Evolutionary conservation across 1,139 yeast genomes (phyloP), one percentile per base, ranked within the genome.

Genomic region (Eremothecium cymbalariae): DNA sequence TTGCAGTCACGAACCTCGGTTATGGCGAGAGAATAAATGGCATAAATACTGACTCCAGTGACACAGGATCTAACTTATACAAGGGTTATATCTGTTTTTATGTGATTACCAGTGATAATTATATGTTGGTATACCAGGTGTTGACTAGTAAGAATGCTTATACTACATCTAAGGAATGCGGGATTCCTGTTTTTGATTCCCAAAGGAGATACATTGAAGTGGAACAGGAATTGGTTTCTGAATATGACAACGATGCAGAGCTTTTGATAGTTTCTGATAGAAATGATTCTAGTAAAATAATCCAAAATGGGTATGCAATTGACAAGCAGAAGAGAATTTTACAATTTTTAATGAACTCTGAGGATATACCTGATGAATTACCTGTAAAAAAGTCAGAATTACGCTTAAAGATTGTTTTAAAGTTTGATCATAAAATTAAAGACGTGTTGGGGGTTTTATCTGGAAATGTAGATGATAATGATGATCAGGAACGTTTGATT

Each of bases 281-380:
- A 25, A 46, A 39, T 12, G 60, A 48, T 21, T 39, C 51, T 14
- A 65, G 66, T 1, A 60, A 53, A 36, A 41, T 69, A 8, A 51
- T 70, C 15, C 77, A 71, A 43, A 69, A 68, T 46, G 76, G 75
- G 0, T 57, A 57, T 19, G 68, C 69, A 1, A 42, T 62, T 15
- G 53, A 54, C 21, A 58, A 51, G 25, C 60, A 56, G 16, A 44
- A 43, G 26, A 45, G 58, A 5, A 50, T 62, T 34, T 49, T 63
- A 23, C 57, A 55, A 27, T 43, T 54, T 32, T 21, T 51, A 24
- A 37, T 43, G 6, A 36, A 41, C 8, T 38, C 34, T 7, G 8
- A 28, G 8, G 51, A 50, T 17, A 34, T 34, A 8, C 32, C 39
- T 5, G 52, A 47, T 8, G 66, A 59, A 31, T 29, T 54, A 18